These are phyloP conservation scores for Cyclostephanos invisitatus DNA, from an alignment of 108 stramenopile species.

Conservation along the genomic window DNA sequence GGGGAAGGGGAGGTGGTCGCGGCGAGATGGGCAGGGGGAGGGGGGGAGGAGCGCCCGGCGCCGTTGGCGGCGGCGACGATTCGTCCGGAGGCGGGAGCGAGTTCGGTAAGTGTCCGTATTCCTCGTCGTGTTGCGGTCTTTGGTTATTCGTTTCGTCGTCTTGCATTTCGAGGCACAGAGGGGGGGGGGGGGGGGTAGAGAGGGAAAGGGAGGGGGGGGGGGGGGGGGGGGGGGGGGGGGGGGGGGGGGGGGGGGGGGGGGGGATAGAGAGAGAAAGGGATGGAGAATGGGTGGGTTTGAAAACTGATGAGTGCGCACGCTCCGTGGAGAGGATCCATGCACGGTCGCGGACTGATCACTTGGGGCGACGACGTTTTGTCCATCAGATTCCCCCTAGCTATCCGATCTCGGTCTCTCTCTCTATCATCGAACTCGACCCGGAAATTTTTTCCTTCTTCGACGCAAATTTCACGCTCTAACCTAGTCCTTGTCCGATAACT, in stretches of 20 bases:
- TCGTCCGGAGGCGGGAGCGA: slow-evolving; percentile 4
- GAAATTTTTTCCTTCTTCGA: background rate
- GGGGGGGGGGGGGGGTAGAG: too few relatives aligned
- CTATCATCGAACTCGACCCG: slow-evolving; percentile 6
- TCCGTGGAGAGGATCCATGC: too few relatives aligned
- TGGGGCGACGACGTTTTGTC: too few relatives aligned
- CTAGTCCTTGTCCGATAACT: background rate
- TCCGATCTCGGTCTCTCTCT: background rate
- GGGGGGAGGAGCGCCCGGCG: slow-evolving; percentile 21
- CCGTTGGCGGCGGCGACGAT: slow-evolving; percentile 23
- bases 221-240: slow-evolving; percentile 12
- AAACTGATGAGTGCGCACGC: background rate
- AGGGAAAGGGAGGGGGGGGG: slow-evolving; percentile 4
- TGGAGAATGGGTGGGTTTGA: slow-evolving; percentile 4
- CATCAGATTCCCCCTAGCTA: background rate
- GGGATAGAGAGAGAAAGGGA: slow-evolving; percentile 27
- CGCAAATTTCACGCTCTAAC: background rate
- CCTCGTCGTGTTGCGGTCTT: background rate
- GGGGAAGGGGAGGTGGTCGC: slow-evolving; percentile 10
- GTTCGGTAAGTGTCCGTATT: background rate
- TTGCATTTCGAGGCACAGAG: too few relatives aligned
- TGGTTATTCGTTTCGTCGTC: background rate
- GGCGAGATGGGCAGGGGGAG: slow-evolving; percentile 22
- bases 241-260: slow-evolving; percentile 5
- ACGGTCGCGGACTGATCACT: too few relatives aligned